phyloP scores from a whole-genome alignment of 2,329 filamentous ascomycete genomes.

The Clonostachys byssicola region DNA sequence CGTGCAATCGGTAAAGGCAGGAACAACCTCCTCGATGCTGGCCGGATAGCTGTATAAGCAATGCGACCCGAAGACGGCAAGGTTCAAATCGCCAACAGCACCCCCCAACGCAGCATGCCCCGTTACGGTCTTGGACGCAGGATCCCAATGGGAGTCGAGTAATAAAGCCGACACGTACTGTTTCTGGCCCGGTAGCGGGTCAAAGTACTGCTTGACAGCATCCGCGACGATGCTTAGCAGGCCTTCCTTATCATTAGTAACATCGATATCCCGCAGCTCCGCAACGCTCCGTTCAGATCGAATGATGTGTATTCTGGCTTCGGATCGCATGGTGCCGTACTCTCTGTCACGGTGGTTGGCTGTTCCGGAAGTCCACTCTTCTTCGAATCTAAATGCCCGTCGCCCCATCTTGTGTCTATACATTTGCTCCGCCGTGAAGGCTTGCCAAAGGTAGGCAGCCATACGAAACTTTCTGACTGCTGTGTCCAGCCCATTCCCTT shows the following conservation, averaged over 20 bases:
- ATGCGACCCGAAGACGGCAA: slow-evolving; percentile 91
- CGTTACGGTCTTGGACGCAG: slow-evolving; percentile 60
- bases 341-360: slow-evolving; percentile 71
- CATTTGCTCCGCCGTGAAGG: slow-evolving; percentile 97
- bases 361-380: slow-evolving; percentile 87
- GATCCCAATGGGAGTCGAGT: slow-evolving; percentile 87
- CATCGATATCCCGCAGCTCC: slow-evolving; percentile 70
- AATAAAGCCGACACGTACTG: slow-evolving; percentile 85
- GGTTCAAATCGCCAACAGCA: slow-evolving; percentile 64
- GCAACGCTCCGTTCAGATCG: slow-evolving; percentile 78
- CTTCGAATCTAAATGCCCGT: slow-evolving; percentile 84
- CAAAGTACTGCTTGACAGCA: slow-evolving; percentile 75
- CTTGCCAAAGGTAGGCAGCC: slow-evolving; percentile 95
- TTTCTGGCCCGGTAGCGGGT: slow-evolving; percentile 70
- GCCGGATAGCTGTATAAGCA: slow-evolving; percentile 87
- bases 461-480: slow-evolving; percentile 90
- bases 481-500: slow-evolving; percentile 76
- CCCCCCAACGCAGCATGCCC: slow-evolving; percentile 85
- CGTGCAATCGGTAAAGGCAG: slow-evolving; percentile 87
- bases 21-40: slow-evolving; percentile 83
- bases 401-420: slow-evolving; percentile 81
- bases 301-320: slow-evolving; percentile 86
- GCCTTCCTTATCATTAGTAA: slow-evolving; percentile 65
- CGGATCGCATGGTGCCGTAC: slow-evolving; percentile 73
- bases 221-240: slow-evolving; percentile 75